phyloP scores from a whole-genome alignment of 495 filamentous ascomycete species.

The Terfezia claveryi region DNA sequence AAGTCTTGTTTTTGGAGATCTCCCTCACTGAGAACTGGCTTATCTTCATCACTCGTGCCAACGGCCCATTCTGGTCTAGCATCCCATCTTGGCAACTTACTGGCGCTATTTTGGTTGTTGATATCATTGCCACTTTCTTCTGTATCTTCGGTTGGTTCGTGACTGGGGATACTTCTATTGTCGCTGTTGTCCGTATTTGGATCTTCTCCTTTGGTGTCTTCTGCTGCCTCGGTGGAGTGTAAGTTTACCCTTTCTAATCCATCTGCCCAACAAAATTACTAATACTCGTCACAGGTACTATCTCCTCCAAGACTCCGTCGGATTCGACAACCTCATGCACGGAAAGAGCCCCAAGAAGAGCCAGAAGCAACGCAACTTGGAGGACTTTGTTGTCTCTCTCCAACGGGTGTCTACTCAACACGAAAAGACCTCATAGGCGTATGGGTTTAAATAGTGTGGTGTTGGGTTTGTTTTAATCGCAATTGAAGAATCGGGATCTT shows the following conservation, averaged over 20 bases:
- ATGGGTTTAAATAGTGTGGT: no score
- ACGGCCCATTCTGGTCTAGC: conserved; percentile 66
- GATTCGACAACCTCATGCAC: conserved; percentile 84
- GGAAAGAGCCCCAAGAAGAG: conserved; percentile 58
- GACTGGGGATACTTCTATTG: conserved; percentile 40
- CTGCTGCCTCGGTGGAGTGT: conserved; percentile 38
- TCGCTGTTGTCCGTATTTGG: conserved; percentile 70
- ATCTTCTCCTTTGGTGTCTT: conserved; percentile 75
- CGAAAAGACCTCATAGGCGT: conserved; percentile 35
- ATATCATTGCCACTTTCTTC: conserved; percentile 65
- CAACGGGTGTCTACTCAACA: conserved; percentile 70
- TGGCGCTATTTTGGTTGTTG: conserved; percentile 55
- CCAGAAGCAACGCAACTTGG: conserved; percentile 49
- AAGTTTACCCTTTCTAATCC: conserved; percentile 14
- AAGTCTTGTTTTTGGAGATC: conserved; percentile 74
- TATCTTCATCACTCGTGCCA: conserved; percentile 85
- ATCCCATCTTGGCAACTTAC: conserved; percentile 63
- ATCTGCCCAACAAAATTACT: conserved; percentile 17
- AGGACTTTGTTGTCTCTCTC: conserved; percentile 73
- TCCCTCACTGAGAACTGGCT: conserved; percentile 87
- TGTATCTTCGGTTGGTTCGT: conserved; percentile 62
- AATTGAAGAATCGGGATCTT: no score
- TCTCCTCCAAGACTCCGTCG: conserved; percentile 48
- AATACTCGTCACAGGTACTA: conserved; percentile 33
- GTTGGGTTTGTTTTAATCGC: no score